Base-by-base conservation (phyloP, 192 early-diverging fungal genomes). In the Coemansia sp. region DNA sequence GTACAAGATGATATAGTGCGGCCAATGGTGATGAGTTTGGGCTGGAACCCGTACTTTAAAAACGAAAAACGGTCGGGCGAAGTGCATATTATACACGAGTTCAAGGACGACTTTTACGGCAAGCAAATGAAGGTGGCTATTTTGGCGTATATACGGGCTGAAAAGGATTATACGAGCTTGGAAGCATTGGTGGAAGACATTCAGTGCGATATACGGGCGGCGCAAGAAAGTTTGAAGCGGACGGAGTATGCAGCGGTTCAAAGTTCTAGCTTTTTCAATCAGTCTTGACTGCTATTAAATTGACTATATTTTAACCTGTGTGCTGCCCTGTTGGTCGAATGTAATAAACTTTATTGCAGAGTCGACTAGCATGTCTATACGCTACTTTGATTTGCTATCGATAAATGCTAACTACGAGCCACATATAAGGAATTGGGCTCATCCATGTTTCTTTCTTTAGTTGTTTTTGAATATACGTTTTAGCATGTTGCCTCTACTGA, bases 21-120 rank as follows among this genome's bases (percentile, higher is more conserved):
- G 49, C 92, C 93, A n/a, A 98, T 99, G 96, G 96, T 98, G 15
- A 96, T 98, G 95, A 93, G 91, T 59, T 87, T 94, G 48, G 97
- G 97, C 15, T 99, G 97, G 97, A 99, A 99, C 79, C 97, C 97
- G 12, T 98, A 89, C 71, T 92, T 94, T 73, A 92, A 98, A 65
- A 99, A 99, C 76, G 92, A 97, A 73, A 93, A 95, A 79, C 86
- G 90, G 49, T 94, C 93, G 12, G 95, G 94, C 60, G 97, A 99
- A 70, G 94, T 99, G 25, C 97, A 99, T 73, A 92, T 99, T 22
- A 88, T 98, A 32, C 88, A 98, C 75, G 76, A 86, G 43, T 99
- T 90, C 41, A 71, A 77, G 5, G 72, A 87, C 21, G 96, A 99
- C 74, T 99, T 99, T 72, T 99, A 99, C 83, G 93, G 88, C 12